A percentile compares a stretch with the other conserved stretches of the same genome.
Conservation (phyloP, 2,329 filamentous ascomycete species). For the Trichothecium roseum region DNA sequence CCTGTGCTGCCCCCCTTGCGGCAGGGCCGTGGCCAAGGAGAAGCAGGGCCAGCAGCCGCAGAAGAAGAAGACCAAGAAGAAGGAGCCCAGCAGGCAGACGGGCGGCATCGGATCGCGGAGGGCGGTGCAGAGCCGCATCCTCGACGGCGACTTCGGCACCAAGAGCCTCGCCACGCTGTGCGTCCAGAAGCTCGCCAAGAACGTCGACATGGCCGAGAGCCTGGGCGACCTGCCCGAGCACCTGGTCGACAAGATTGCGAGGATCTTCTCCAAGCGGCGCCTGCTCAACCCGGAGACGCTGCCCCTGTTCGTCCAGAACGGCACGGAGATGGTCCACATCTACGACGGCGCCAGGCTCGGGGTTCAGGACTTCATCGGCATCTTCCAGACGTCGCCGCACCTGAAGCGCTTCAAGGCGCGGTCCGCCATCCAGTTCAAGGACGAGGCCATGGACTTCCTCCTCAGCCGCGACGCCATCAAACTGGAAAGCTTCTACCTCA, state of each 20-base stretch:
- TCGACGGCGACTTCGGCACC: constrained; percentile 65
- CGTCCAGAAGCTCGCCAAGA: constrained; percentile 51
- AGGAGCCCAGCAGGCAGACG: constrained; percentile 33
- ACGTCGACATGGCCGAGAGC: constrained; percentile 51
- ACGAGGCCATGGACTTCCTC: constrained; percentile 72
- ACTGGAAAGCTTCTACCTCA: constrained; percentile 66
- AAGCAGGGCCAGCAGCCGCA: constrained; percentile 25
- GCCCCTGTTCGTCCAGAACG: constrained; percentile 44
- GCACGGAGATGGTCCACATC: constrained; percentile 38
- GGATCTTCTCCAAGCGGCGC: constrained; percentile 49
- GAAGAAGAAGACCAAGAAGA: constrained; percentile 20
- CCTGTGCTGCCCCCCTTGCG: constrained; percentile 74
- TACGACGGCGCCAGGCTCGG: constrained; percentile 56
- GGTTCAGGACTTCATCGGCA: constrained; percentile 66
- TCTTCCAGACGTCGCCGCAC: constrained; percentile 65
- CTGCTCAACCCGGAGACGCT: constrained; percentile 44
- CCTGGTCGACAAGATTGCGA: constrained; percentile 48
- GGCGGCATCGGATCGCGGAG: constrained; percentile 53
- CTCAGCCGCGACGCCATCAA: constrained; percentile 56
- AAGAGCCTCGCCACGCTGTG: constrained; percentile 58
- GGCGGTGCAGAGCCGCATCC: constrained; percentile 70
- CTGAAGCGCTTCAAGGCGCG: constrained; percentile 64
- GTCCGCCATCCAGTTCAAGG: constrained; percentile 87
- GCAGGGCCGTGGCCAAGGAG: constrained; percentile 61
- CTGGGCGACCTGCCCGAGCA: constrained; percentile 47